Conservation (phyloP, 352 stramenopile species). For the Globisporangium paroecandrum region DNA sequence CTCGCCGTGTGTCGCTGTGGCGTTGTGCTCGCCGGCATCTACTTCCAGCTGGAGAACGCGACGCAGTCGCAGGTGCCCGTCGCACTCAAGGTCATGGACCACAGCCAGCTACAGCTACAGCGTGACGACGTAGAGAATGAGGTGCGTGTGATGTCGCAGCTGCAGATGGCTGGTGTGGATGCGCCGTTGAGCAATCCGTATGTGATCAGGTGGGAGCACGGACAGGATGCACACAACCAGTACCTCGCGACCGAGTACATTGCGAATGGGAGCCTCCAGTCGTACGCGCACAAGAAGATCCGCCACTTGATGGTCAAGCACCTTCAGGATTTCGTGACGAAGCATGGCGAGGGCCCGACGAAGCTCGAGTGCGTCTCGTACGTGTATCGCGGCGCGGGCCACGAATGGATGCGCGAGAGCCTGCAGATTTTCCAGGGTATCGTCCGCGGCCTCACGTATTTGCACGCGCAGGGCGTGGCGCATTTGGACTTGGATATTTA, state of each 20-base stretch:
- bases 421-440: slow-evolving; percentile 68
- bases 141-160: slow-evolving; percentile 72
- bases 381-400: slow-evolving; percentile 62
- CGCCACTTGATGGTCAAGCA: slow-evolving; percentile 66
- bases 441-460: slow-evolving; percentile 66
- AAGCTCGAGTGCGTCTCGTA: slow-evolving; percentile 82
- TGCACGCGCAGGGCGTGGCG: slow-evolving; percentile 74
- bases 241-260: slow-evolving; percentile 85
- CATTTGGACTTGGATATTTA: slow-evolving; percentile 85
- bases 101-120: slow-evolving; percentile 59
- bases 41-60: slow-evolving; percentile 52
- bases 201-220: slow-evolving; percentile 79
- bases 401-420: slow-evolving; percentile 78
- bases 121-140: slow-evolving; percentile 81
- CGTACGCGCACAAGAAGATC: slow-evolving; percentile 70
- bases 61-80: slow-evolving; percentile 52
- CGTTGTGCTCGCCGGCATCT: slow-evolving; percentile 74
- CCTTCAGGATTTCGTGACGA: slow-evolving; percentile 62
- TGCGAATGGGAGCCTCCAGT: slow-evolving; percentile 71
- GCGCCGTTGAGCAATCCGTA: slow-evolving; percentile 63
- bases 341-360: slow-evolving; percentile 50
- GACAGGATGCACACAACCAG: slow-evolving; percentile 63
- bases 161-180: slow-evolving; percentile 75
- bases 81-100: slow-evolving; percentile 83
- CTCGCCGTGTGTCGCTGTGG: slow-evolving; percentile 75